Percentiles rank a stretch among this genome's conserved stretches.
phyloP scores from a whole-genome alignment of 2,329 filamentous ascomycete genomes.

The Ceratocystiopsis brevicomis region DNA sequence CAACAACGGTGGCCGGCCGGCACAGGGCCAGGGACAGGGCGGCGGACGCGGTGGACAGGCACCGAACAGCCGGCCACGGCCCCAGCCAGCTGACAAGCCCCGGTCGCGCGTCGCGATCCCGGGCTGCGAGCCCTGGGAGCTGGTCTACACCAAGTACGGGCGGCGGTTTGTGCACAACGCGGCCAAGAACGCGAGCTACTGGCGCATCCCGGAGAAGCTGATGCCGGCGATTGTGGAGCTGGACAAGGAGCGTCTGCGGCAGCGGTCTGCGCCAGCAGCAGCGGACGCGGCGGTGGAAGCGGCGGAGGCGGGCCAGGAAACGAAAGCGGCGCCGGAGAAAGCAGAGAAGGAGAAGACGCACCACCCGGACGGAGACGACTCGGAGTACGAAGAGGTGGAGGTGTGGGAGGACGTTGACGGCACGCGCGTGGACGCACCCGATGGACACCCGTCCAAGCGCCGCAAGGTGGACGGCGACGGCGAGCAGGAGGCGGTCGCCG shows the following conservation, averaged over 20 bases:
- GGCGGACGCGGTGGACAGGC: slow-evolving; percentile 10
- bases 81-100: slow-evolving; percentile 61
- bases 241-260: slow-evolving; percentile 33
- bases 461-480: slow-evolving; percentile 41
- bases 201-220: slow-evolving; percentile 81
- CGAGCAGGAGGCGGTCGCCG: slow-evolving; percentile 21
- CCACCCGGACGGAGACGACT: slow-evolving; percentile 34
- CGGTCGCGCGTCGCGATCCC: slow-evolving; percentile 64
- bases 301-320: not conserved
- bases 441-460: slow-evolving; percentile 28
- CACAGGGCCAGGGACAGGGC: slow-evolving; percentile 14
- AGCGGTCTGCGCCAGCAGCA: too few relatives aligned
- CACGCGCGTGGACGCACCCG: slow-evolving; percentile 24
- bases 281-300: not conserved
- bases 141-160: slow-evolving; percentile 84
- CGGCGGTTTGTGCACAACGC: slow-evolving; percentile 82
- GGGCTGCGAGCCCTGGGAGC: slow-evolving; percentile 66
- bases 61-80: slow-evolving; percentile 37
- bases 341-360: slow-evolving; percentile 10
- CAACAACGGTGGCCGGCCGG: too few relatives aligned
- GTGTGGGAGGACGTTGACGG: slow-evolving; percentile 41
- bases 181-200: slow-evolving; percentile 72
- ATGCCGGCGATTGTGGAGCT: slow-evolving; percentile 57
- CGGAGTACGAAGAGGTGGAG: slow-evolving; percentile 63
- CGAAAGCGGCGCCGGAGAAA: not conserved